Evolutionary conservation across 192 early-diverging fungal genomes (phyloP), one percentile per base, ranked within the genome.

Genomic region (Tieghemiomyces parasiticus): DNA sequence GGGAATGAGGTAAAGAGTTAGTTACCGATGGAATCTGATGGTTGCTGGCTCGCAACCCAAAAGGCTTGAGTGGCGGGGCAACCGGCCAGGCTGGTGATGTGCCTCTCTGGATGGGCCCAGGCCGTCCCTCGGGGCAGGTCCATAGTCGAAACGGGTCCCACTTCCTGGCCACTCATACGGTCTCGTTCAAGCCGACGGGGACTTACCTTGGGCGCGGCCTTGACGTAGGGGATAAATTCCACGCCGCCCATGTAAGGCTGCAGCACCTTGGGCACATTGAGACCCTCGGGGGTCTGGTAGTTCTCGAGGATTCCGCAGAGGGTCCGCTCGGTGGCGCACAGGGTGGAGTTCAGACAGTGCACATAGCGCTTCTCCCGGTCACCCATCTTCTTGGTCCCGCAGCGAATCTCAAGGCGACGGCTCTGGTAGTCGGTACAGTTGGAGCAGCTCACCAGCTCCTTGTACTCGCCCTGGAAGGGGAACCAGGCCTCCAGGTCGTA

Each of bases 361-460:
- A 91, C 96, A 62, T 92, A 99, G 64, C 85, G 88, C 79, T 96
- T 97, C 61, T 86, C 86, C 50, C 82, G 77, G 61, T 95, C 90
- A 61, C 87, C 89, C 79, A 92, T 81, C 81, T 97, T 97, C 80
- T 99, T 99, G 55, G 88, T 82, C 55, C 96, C 96, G 59, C 87
- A 88, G 55, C 92, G 86, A 74, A 99, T 97, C 65, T 97, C 94
- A 4, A 99, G 78, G 44, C 80, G 78, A 58, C 96, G 82, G 24
- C 83, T 89, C 78, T 99, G 96, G 77, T 92, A 99, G 77, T 97
- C 96, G 26, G 94, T 97, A 76, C 96, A 99, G 88, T 99, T 99
- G 48, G 87, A 91, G 84, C 93, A 96, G 44, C 89, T 92, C 49
- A 99, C 96, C 31, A 99, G 82, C 75, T 99, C 96, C 79, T 95